A percentile compares a stretch with the other conserved stretches of the same genome.
phyloP scores from a whole-genome alignment of 306 rosid species.

The Alnus glutinosa region DNA sequence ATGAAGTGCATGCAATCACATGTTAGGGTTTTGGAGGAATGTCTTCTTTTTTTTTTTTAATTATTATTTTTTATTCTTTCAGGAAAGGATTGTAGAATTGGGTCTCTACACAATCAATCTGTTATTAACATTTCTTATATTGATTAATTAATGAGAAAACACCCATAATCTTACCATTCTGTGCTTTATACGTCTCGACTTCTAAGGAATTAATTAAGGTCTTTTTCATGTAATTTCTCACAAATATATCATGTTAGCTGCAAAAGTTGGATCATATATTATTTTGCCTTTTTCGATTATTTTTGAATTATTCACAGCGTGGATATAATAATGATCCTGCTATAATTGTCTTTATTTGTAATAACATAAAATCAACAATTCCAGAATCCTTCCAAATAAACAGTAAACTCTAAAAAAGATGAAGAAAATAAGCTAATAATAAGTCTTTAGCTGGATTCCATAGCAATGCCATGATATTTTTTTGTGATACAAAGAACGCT shows the following conservation, averaged over 20 bases:
- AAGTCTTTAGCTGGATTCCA: too few relatives aligned
- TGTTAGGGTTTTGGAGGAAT: slow-evolving; percentile 46
- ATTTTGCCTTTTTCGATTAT: too few relatives aligned
- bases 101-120: slow-evolving; percentile 32
- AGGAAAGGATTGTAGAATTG: slow-evolving; percentile 57
- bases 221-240: not conserved
- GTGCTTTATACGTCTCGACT: not conserved
- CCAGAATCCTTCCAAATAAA: too few relatives aligned
- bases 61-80: slow-evolving; percentile 55
- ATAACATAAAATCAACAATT: too few relatives aligned
- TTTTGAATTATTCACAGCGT: too few relatives aligned
- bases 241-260: not conserved
- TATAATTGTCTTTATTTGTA: too few relatives aligned
- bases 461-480: too few relatives aligned
- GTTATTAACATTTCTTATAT: slow-evolving; percentile 57
- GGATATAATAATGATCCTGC: too few relatives aligned
- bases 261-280: too few relatives aligned
- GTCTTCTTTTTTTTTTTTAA: slow-evolving; percentile 37
- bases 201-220: not conserved
- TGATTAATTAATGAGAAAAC: slow-evolving; percentile 57
- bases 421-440: too few relatives aligned
- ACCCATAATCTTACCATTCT: slow-evolving; percentile 31
- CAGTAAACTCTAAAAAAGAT: too few relatives aligned
- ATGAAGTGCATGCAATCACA: slow-evolving; percentile 23
- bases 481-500: too few relatives aligned